Base-by-base conservation (phyloP, 768 basidiomycete genomes). In the Chalciporus chontae region DNA sequence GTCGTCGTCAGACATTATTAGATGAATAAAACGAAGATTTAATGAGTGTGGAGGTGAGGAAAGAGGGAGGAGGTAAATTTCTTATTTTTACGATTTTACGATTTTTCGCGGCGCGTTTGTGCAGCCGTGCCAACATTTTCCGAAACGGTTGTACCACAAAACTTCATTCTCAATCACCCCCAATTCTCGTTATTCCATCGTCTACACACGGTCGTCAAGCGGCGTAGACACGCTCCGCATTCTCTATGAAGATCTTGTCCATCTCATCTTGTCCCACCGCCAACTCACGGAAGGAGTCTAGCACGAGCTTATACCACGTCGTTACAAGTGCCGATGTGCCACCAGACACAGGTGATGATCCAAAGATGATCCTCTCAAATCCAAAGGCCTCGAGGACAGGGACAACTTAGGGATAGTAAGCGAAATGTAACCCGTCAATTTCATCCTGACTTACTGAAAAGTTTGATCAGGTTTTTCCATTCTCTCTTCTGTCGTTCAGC, bases 321-420 rank as follows among this genome's bases (percentile, higher is more conserved):
- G 75, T 77, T 3, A 81, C 77, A 41, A 73, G 73, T 4, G 80
- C 79, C 21, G 71, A 59, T 23, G 73, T 72, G 4, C 71, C 68
- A n/a, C 71, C 68, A n/a, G 73, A 67, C 10, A 84, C 80, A 27
- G 85, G 80, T 1, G 88, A 84, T 8, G 89, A 85, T 8, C 90
- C 90, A 67, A 86, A 92, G 17, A 93, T 76, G 57, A 93, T 90
- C 45, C 90, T 80, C 59, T 87, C 76, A 59, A 80, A 88, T 7
- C 90, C 90, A 63, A 92, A 92, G 3, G 90, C 90, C 64, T 93
- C 90, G 53, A 91, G 69, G 32, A 85, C 84, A 14, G 87, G 90
- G 8, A 83, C 85, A 56, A 92, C 90, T 93, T 51, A 4, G 15
- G 2, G 43, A 26, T 19, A 40, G 43, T 56, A 32, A 66, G 51